Conservation (phyloP, 805 yeast genomes). For the Hanseniaspora singularis region DNA sequence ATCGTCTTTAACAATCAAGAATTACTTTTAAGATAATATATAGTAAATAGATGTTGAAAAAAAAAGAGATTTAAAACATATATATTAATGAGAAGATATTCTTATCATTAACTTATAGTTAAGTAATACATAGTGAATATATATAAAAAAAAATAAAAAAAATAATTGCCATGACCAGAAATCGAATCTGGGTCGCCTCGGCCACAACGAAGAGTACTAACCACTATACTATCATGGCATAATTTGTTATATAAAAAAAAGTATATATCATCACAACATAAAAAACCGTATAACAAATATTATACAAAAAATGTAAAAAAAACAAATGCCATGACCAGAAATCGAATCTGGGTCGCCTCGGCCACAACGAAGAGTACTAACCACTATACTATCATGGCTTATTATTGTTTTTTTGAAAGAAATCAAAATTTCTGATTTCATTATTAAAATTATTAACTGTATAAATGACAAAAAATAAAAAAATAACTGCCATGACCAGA, state of each 20-base stretch:
- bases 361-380: slow-evolving; percentile 56
- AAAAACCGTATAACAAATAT: not conserved
- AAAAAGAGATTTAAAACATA: no score
- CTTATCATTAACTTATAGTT: no score
- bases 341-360: slow-evolving; percentile 56
- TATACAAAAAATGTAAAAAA: not conserved
- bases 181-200: slow-evolving; percentile 56
- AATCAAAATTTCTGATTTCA: no score
- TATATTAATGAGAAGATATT: no score
- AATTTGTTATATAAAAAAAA: no score
- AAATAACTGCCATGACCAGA: slow-evolving; percentile 45
- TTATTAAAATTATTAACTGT: not conserved
- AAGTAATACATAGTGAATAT: no score
- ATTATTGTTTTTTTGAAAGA: no score
- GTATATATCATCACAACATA: no score
- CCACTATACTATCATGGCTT: slow-evolving; percentile 40
- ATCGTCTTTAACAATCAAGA: not conserved
- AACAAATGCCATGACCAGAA: slow-evolving; percentile 47
- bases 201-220: slow-evolving; percentile 56
- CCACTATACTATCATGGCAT: slow-evolving; percentile 40
- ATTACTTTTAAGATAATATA: no score
- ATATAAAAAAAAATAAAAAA: no score
- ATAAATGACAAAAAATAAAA: not conserved
- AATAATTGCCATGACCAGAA: slow-evolving; percentile 47
- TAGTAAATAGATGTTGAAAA: no score